Base-by-base conservation (phyloP, 768 basidiomycete genomes). In the Pleurotus giganteus region DNA sequence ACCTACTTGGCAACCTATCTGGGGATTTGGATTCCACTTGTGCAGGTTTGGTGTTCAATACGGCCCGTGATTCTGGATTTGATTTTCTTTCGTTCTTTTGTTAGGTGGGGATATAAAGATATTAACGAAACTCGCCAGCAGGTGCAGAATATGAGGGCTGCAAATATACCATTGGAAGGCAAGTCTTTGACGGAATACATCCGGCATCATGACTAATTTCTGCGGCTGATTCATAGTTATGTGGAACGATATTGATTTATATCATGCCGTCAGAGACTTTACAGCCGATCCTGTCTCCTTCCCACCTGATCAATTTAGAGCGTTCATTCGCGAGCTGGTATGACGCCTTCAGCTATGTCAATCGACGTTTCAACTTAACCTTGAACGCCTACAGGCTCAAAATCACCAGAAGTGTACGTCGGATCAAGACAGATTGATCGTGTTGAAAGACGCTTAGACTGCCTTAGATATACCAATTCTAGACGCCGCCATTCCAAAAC, bases 171-270 rank as follows among this genome's bases (percentile, higher is more conserved):
- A n/a, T 75, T 92, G 4, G 89, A 93, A 80, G 82, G 83, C 83
- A 23, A 27, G 58, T 45, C 44, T 42, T 60, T 56, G 52, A 41
- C 39, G 44, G n/a, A n/a, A n/a, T n/a, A n/a, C n/a, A n/a, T n/a
- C n/a, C n/a, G n/a, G n/a, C n/a, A n/a, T n/a, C n/a, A n/a, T n/a
- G n/a, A n/a, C n/a, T n/a, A n/a, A n/a, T n/a, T 26, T 32, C 13
- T 39, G 42, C 24, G 23, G 47, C n/a, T 19, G 19, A n/a, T 52
- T 45, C 37, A 17, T 31, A 86, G 85, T 83, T 41, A 87, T 87
- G 77, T 89, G 88, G 88, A 88, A 85, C 62, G 88, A 89, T 59
- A 86, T 89, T 57, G 87, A 89, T 67, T 58, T 89, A 50, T 89
- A 87, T 60, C 82, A 87, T 60, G 80, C 85, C 24, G 72, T 78